phyloP scores from a whole-genome alignment of 495 filamentous ascomycete genomes.

The Xylaria grammica region DNA sequence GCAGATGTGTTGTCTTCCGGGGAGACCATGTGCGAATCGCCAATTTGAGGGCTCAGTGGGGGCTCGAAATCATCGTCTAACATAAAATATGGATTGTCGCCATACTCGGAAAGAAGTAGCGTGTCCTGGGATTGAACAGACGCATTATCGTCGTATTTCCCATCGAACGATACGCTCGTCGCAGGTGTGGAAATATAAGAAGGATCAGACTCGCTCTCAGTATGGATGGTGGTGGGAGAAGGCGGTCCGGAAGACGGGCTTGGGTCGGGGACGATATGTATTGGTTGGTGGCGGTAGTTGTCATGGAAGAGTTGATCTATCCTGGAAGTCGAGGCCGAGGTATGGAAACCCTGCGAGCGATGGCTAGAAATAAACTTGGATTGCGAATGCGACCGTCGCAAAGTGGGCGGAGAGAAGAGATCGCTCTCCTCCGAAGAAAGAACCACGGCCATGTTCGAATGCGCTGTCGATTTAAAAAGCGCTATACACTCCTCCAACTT shows the following conservation, averaged over 20 bases:
- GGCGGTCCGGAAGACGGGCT: constrained; percentile 55
- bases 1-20: constrained; percentile 51
- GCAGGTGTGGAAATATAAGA: constrained; percentile 63
- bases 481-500: constrained; percentile 22
- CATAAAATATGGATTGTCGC: constrained; percentile 52
- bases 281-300: constrained; percentile 33
- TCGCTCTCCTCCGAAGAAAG: constrained; percentile 50
- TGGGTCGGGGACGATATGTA: constrained; percentile 44
- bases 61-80: constrained; percentile 53
- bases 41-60: constrained; percentile 48
- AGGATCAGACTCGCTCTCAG: constrained; percentile 42
- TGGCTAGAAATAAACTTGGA: constrained; percentile 43
- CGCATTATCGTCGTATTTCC: constrained; percentile 55
- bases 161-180: constrained; percentile 66
- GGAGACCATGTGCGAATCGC: constrained; percentile 51
- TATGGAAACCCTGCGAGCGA: constrained; percentile 42
- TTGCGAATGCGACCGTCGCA: constrained; percentile 57
- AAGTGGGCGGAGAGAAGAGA: constrained; percentile 47
- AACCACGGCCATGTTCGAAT: constrained; percentile 52
- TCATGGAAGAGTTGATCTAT: constrained; percentile 39
- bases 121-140: constrained; percentile 55
- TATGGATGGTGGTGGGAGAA: constrained; percentile 45
- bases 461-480: constrained; percentile 14
- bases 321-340: constrained; percentile 49
- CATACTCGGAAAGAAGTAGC: constrained; percentile 64